Base-by-base conservation (phyloP, 2,329 filamentous ascomycete genomes). In the Rutstroemia sp. region DNA sequence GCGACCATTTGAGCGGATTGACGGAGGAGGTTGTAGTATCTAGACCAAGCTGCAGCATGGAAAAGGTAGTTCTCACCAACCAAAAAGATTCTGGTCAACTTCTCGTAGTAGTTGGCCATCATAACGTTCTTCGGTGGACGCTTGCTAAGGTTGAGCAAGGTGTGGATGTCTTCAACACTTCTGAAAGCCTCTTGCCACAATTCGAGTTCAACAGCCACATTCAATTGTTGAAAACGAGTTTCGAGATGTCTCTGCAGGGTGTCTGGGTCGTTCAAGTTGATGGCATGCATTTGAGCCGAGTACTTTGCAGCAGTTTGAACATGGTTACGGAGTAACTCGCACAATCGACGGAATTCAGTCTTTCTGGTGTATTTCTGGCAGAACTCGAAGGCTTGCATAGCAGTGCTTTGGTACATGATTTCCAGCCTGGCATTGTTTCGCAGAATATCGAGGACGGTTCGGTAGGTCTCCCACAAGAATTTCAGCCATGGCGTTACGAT, bases 101-200 rank as follows among this genome's bases (percentile, higher is more conserved):
- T 97, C 81, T 99, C 94, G 75, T 97, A 99, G 81, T 99, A 99
- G 79, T 97, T 99, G 76, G 94, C 94, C 94, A 99, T 99, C 94
- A 99, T 97, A 71, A 96, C 81, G 72, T 96, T 96, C 86, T 97
- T 97, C 54, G 94, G 87, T 41, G 92, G 92, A 56, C 94, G 89
- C 83, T 97, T 97, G 86, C 92, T 97, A 66, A 97, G 82, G 77
- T 87, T 97, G 65, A 99, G 84, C 55, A 99, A 83, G 51, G 92
- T 97, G 77, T 99, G 94, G 65, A 97, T 97, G 71, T 99, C 94
- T 76, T 99, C 94, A 50, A 99, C 92, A 70, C 91, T 96, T 73
- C 94, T 89, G 87, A 99, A 99, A 63, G 94, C 94, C 78, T 99
- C 94, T 76, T 99, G 94, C 94, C 94, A 99, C 46, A 99, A 78